Conservation (phyloP, 352 stramenopile genomes). For the Globisporangium echinulatum region DNA sequence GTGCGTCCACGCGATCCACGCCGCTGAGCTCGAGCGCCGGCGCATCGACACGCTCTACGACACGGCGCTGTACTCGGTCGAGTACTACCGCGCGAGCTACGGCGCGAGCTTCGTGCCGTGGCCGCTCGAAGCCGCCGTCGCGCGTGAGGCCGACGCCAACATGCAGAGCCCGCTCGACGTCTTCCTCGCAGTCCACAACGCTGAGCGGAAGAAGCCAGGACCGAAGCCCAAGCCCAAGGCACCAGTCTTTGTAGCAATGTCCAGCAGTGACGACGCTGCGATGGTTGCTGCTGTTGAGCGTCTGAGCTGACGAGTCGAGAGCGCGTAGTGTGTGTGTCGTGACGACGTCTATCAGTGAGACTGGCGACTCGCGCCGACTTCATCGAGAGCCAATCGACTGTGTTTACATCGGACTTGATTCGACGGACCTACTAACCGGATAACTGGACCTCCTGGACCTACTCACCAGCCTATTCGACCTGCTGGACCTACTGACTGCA, state of each 20-base stretch:
- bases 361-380: no score
- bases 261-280: not conserved
- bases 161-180: conserved; percentile 68
- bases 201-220: conserved; percentile 52
- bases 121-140: conserved; percentile 48
- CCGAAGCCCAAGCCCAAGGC: conserved; percentile 42
- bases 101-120: conserved; percentile 49
- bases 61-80: conserved; percentile 58
- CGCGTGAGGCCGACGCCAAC: conserved; percentile 28
- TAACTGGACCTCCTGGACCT: no score
- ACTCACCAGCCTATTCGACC: no score
- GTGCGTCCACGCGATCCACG: conserved; percentile 71
- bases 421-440: not conserved
- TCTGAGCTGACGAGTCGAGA: no score
- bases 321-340: no score
- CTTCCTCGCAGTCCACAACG: conserved; percentile 44
- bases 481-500: no score
- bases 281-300: not conserved
- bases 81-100: conserved; percentile 59
- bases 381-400: not conserved
- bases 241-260: not conserved
- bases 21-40: conserved; percentile 58
- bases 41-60: conserved; percentile 74
- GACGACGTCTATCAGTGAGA: not conserved
- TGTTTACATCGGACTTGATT: not conserved